Base-by-base conservation (phyloP, 2,329 filamentous ascomycete species). In the Fusarium siculi region DNA sequence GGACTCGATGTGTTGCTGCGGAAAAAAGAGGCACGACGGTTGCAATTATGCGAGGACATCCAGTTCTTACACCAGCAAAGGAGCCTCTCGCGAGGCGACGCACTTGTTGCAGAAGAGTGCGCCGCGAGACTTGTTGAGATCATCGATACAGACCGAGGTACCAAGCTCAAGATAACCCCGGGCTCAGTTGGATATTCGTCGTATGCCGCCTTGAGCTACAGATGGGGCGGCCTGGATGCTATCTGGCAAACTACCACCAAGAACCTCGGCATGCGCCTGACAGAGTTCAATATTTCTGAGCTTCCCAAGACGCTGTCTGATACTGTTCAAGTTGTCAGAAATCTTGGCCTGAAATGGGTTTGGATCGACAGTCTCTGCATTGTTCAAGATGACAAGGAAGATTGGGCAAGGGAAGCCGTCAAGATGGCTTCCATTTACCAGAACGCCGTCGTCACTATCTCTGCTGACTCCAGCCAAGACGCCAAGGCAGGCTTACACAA, bases 341-440 rank as follows among this genome's bases (percentile, higher is more conserved):
- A 39, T 10, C n/a, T 66, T 23, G 63, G 63, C 1, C 37, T 66
- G 7, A 14, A 19, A 7, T 65, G 60, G 37, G 36, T 57, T 3
- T 66, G 60, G 60, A 57, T 65, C 3, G 60, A 66, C 5, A 66
- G 63, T 8, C 25, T 66, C 8, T 66, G 60, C 2, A 66, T 66
- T 12, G 4, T 66, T 7, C 63, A 66, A 21, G 43, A 65, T 7
- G 50, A 66, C 15, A 50, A 34, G 4, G 25, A 25, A 0, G 63
- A 66, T 4, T 66, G 63, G 63, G 43, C 43, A 1, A 30, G 9
- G 8, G 28, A 30, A 30, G 28, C 28, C 28, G 9, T 30, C 3
- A 30, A 66, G 14, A 65, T 66, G 60, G 50, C 43, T 12, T 7
- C n/a, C 19, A 44, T 66, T 7, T 66, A 66, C 25, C 63, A 66